Evolutionary conservation across 371 early-diverging fungal genomes (phyloP).

Genomic region (Coemansia sp.): DNA sequence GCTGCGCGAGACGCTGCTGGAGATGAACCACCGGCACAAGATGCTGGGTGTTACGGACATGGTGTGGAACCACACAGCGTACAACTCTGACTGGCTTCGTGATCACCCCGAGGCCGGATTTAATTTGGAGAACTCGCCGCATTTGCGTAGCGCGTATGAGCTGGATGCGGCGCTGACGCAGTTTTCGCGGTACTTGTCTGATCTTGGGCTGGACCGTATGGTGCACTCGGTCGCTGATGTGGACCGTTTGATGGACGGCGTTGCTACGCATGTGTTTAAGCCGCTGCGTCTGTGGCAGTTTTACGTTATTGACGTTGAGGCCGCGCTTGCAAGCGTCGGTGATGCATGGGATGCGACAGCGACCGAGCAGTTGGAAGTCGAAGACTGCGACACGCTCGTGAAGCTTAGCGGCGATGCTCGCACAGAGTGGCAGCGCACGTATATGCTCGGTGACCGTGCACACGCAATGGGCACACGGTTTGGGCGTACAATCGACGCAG

Average conservation of each 20-base stretch:
- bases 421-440: constrained; percentile 36
- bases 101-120: constrained; percentile 97
- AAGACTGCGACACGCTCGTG: constrained; percentile 18
- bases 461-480: constrained; percentile 33
- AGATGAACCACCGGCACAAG: constrained; percentile 63
- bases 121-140: constrained; percentile 91
- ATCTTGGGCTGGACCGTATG: constrained; percentile 52
- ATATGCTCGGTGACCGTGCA: constrained; percentile 14
- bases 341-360: constrained; percentile 25
- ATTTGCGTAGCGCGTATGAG: constrained; percentile 88
- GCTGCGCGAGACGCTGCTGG: constrained; percentile 58
- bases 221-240: constrained; percentile 68
- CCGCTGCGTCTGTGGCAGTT: constrained; percentile 84
- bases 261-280: constrained; percentile 62
- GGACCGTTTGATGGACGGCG: constrained; percentile 59
- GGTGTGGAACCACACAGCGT: constrained; percentile 97
- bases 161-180: constrained; percentile 79
- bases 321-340: constrained; percentile 52
- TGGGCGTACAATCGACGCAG: constrained; percentile 39
- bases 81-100: constrained; percentile 82
- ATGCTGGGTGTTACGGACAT: constrained; percentile 86
- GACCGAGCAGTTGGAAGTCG: constrained; percentile 4
- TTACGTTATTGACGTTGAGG: constrained; percentile 69
- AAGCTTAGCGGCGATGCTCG: constrained; percentile 46
- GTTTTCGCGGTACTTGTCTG: constrained; percentile 62